A percentile compares a stretch with the other conserved stretches of the same genome.
Evolutionary conservation across 1,284 basidiomycete species (phyloP).

Genomic region (Boletus coffeatus): DNA sequence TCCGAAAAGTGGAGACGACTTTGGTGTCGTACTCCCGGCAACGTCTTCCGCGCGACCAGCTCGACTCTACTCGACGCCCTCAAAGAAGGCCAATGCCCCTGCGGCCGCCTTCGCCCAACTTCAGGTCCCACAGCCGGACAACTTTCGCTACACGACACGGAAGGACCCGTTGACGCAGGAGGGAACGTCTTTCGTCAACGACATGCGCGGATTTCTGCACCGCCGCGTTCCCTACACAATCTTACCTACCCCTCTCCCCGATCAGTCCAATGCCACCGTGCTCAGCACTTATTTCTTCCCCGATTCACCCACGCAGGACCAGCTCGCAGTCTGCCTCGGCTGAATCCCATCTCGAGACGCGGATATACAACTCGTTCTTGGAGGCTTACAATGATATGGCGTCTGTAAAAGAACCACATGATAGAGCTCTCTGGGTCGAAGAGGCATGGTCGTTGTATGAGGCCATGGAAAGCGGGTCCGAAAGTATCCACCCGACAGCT

Average conservation of each 20-base stretch:
- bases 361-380: constrained; percentile 52
- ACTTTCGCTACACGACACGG: constrained; percentile 32
- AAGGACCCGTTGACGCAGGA: constrained; percentile 19
- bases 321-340: constrained; percentile 52
- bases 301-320: constrained; percentile 60
- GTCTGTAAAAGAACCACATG: constrained; percentile 37
- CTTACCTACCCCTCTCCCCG: constrained; percentile 58
- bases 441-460: constrained; percentile 55
- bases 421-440: constrained; percentile 49
- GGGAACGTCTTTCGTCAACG: constrained; percentile 20
- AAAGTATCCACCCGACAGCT: constrained; percentile 45
- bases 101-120: constrained; percentile 42
- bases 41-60: constrained; percentile 56
- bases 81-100: constrained; percentile 48
- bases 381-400: constrained; percentile 61
- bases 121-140: constrained; percentile 33
- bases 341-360: constrained; percentile 35
- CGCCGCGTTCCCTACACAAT: constrained; percentile 47
- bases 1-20: constrained; percentile 49
- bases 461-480: constrained; percentile 45
- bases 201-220: constrained; percentile 46
- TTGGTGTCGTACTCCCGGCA: constrained; percentile 60
- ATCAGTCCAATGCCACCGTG: constrained; percentile 31
- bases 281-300: constrained; percentile 56
- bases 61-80: constrained; percentile 58